Evolutionary conservation across 306 rosid species (phyloP).

Genomic region (Castanospermum australe): DNA sequence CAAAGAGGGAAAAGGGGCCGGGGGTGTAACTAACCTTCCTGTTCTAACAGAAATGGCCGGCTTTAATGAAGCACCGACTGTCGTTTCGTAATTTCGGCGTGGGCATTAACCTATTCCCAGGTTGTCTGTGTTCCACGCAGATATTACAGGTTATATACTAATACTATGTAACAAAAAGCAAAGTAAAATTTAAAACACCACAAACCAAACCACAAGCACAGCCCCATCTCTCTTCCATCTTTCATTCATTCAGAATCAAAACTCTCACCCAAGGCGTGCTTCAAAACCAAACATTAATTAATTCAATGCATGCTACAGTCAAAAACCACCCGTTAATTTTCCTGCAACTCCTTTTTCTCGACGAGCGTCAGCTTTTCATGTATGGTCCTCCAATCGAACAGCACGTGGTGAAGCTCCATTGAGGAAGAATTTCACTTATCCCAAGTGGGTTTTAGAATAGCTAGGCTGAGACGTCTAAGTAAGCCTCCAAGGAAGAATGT

Average conservation of each 20-base stretch:
- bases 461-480: conserved; percentile 13
- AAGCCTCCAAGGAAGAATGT: conserved; percentile 50
- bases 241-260: conserved; percentile 38
- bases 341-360: conserved; percentile 35
- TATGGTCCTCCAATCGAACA: conserved; percentile 36
- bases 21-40: conserved; percentile 7
- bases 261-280: conserved; percentile 25
- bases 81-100: conserved; percentile 28
- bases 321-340: conserved; percentile 37
- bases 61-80: conserved; percentile 35
- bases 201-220: not conserved
- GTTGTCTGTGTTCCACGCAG: conserved; percentile 27
- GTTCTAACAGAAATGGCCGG: conserved; percentile 40
- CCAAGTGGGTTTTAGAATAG: not conserved
- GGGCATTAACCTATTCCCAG: conserved; percentile 24
- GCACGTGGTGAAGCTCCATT: conserved; percentile 35
- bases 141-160: not conserved
- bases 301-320: conserved; percentile 39
- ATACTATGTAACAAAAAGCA: no score
- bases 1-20: not conserved
- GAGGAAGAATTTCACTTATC: conserved; percentile 17
- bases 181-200: not conserved
- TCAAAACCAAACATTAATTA: conserved; percentile 32
- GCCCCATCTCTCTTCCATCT: conserved; percentile 9
- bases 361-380: conserved; percentile 53